Conservation (phyloP, 441 rosid species). For the Bruguiera hainesii region DNA sequence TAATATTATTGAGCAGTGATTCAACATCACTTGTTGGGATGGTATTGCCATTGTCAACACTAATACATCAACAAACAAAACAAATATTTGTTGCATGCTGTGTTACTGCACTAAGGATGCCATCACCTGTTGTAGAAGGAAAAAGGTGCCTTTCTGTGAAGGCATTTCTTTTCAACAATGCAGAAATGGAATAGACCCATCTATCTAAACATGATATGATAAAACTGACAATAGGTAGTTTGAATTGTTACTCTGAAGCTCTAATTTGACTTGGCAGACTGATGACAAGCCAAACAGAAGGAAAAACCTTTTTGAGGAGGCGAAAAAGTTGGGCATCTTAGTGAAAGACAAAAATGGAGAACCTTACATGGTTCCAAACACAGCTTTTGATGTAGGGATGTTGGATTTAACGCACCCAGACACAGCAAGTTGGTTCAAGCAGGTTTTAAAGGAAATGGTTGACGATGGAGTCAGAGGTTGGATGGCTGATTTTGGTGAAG, state of each 20-base stretch:
- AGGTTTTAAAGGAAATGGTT: constrained; percentile 57
- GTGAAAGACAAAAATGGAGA: constrained; percentile 52
- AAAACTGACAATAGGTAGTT: background rate
- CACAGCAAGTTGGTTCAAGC: constrained; percentile 59
- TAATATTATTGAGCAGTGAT: background rate
- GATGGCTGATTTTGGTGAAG: constrained; percentile 91
- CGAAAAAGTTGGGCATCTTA: constrained; percentile 50
- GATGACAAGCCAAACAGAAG: constrained; percentile 48
- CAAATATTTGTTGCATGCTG: background rate
- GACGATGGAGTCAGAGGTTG: constrained; percentile 66
- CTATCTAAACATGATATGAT: background rate
- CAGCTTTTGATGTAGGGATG: constrained; percentile 76
- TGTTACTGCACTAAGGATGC: background rate
- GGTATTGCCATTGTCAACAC: background rate
- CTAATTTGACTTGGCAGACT: constrained; percentile 30
- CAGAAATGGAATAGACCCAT: background rate
- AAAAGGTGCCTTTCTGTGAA: background rate
- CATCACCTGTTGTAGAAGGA: background rate
- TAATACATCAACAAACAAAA: background rate
- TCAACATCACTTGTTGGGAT: background rate
- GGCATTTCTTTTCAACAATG: background rate
- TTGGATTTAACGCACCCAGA: constrained; percentile 66
- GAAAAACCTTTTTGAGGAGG: constrained; percentile 57
- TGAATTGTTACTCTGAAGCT: constrained; percentile 17
- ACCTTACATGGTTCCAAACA: constrained; percentile 66